phyloP scores from a whole-genome alignment of 176 grass and related monocot species.

The Bromus sterilis region DNA sequence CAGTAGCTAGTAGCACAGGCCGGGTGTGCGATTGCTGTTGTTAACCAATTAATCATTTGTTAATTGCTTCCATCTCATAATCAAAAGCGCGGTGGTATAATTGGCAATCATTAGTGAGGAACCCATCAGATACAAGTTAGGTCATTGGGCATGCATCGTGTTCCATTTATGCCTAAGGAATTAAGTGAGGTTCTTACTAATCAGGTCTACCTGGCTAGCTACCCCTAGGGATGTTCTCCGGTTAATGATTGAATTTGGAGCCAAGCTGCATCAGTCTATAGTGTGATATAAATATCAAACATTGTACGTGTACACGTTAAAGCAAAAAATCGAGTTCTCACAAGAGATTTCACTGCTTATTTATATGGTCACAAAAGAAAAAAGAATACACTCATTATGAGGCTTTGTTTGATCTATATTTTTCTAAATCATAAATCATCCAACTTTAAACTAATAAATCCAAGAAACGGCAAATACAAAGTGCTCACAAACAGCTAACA shows the following conservation, averaged over 20 bases:
- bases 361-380: neutral
- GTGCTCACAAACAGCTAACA: neutral
- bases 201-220: slow-evolving; percentile 16
- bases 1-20: slow-evolving; percentile 2
- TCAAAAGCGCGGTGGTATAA: slow-evolving; percentile 36
- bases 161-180: slow-evolving; percentile 13
- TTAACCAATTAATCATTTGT: slow-evolving; percentile 34
- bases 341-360: neutral
- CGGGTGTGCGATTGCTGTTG: slow-evolving; percentile 4
- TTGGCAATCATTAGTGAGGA: slow-evolving; percentile 45
- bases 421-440: neutral
- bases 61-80: slow-evolving; percentile 36
- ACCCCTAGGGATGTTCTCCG: slow-evolving; percentile 6
- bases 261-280: neutral
- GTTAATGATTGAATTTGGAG: slow-evolving; percentile 42
- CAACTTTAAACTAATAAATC: neutral
- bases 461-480: neutral
- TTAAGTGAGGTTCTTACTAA: slow-evolving; percentile 21
- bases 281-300: neutral
- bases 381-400: neutral
- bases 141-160: slow-evolving; percentile 31
- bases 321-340: neutral
- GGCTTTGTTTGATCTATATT: neutral
- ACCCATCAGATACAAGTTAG: slow-evolving; percentile 17
- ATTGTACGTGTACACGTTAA: neutral